phyloP scores from a whole-genome alignment of 495 filamentous ascomycete species.

The Chaetomium fimeti region DNA sequence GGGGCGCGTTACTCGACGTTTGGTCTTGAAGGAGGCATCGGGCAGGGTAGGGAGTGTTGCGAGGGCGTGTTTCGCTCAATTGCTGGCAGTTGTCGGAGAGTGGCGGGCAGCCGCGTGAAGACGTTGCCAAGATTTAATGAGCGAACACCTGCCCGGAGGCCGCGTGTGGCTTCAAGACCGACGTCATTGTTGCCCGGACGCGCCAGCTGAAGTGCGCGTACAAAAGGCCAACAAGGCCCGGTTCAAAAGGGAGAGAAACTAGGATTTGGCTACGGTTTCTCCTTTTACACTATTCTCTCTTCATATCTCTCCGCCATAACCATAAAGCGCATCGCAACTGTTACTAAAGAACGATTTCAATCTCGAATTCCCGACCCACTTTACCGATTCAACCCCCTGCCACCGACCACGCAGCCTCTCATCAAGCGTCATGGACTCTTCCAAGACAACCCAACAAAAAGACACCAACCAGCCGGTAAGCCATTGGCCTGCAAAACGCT shows the following conservation, averaged over 20 bases:
- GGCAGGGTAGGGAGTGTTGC: not conserved
- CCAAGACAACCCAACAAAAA: constrained; percentile 25
- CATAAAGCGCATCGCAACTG: not conserved
- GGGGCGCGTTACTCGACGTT: constrained; percentile 16
- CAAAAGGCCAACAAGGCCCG: not conserved
- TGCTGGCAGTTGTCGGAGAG: not conserved
- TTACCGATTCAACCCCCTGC: constrained; percentile 7
- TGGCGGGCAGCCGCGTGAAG: not conserved
- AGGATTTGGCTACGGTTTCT: not conserved
- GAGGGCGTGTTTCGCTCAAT: not conserved
- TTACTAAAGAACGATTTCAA: not conserved
- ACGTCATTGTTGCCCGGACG: constrained; percentile 12
- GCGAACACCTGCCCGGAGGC: not conserved
- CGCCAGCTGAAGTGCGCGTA: not conserved
- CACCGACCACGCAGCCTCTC: not conserved
- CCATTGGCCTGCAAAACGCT: not conserved
- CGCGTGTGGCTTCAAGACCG: not conserved
- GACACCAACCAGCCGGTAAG: constrained; percentile 19
- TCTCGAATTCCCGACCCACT: constrained; percentile 4
- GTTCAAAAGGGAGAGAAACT: constrained; percentile 1
- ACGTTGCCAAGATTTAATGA: constrained; percentile 4
- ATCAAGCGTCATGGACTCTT: constrained; percentile 22
- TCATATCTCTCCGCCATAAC: not conserved
- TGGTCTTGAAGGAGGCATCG: not conserved
- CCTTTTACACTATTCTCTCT: not conserved